Conservation (phyloP, 2,329 filamentous ascomycete genomes). For the Pseudocercospora fijiensis region DNA sequence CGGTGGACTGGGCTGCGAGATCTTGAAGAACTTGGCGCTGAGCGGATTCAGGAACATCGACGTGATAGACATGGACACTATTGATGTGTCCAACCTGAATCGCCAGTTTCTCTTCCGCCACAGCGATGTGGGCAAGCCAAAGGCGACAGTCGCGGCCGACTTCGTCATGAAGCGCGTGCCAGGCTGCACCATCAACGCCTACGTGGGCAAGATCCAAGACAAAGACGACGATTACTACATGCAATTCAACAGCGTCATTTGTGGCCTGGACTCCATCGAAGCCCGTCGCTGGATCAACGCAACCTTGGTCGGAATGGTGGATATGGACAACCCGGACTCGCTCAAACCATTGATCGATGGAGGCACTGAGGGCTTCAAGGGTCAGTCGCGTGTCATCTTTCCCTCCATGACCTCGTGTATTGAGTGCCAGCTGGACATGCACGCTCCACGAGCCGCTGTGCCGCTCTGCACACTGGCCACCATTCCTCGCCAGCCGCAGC, state of each 20-base stretch:
- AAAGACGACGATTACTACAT: conserved; percentile 96
- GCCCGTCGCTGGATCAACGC: conserved; percentile 98
- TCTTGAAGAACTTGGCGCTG: conserved; percentile 91
- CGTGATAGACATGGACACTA: conserved; percentile 99
- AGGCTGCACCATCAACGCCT: conserved; percentile 87
- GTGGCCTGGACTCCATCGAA: conserved; percentile 94
- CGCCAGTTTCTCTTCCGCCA: conserved; percentile 95
- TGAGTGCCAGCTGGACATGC: conserved; percentile 98
- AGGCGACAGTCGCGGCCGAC: conserved; percentile 86
- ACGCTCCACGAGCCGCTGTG: conserved; percentile 93
- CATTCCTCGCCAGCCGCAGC: conserved; percentile 93
- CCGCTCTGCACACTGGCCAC: conserved; percentile 94
- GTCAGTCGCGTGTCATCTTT: conserved; percentile 87
- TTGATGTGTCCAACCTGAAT: conserved; percentile 97
- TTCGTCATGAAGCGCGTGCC: conserved; percentile 90
- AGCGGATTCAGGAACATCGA: conserved; percentile 97
- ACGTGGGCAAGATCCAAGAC: conserved; percentile 94
- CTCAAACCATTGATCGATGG: conserved; percentile 95
- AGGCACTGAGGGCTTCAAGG: conserved; percentile 97
- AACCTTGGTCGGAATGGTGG: conserved; percentile 85
- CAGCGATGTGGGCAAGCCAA: conserved; percentile 85
- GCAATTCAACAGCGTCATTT: conserved; percentile 92
- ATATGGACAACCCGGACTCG: conserved; percentile 75
- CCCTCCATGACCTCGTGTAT: conserved; percentile 94
- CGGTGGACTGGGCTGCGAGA: conserved; percentile 91